Percentiles rank a stretch among this genome's conserved stretches.
phyloP scores from a whole-genome alignment of 2,329 filamentous ascomycete genomes.

The Emmonsiellopsis sp. region DNA sequence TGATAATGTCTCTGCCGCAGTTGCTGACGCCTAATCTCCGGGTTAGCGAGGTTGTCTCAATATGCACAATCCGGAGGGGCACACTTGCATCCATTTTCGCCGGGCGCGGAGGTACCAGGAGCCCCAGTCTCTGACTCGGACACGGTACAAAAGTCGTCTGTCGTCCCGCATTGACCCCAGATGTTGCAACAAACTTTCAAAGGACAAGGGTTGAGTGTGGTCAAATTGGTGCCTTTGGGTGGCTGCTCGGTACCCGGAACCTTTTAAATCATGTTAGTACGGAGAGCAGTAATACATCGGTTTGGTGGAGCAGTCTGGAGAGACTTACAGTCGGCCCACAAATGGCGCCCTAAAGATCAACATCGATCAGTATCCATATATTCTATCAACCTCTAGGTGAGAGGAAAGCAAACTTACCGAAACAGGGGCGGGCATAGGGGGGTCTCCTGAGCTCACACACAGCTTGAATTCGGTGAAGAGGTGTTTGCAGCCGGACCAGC shows the following conservation, averaged over 20 bases:
- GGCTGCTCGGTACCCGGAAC: slow-evolving; percentile 30
- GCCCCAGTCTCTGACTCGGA: slow-evolving; percentile 16
- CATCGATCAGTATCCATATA: too few species aligned
- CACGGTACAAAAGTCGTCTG: slow-evolving; percentile 33
- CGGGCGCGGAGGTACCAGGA: slow-evolving; percentile 26
- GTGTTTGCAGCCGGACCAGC: slow-evolving; percentile 29
- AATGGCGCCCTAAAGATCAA: slow-evolving; percentile 18
- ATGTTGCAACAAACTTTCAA: slow-evolving; percentile 35
- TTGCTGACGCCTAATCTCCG: slow-evolving; percentile 20
- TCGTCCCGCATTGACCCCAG: slow-evolving; percentile 38
- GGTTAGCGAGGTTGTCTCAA: too few species aligned
- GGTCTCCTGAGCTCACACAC: slow-evolving; percentile 31
- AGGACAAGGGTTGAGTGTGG: slow-evolving; percentile 37
- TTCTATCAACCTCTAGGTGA: too few species aligned
- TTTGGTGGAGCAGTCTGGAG: too few species aligned
- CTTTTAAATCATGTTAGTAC: slow-evolving; percentile 37
- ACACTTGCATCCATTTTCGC: slow-evolving; percentile 24
- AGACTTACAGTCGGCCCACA: slow-evolving; percentile 34
- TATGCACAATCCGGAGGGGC: too few species aligned
- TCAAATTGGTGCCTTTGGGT: slow-evolving; percentile 20
- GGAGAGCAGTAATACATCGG: too few species aligned
- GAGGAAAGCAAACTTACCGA: slow-evolving; percentile 3
- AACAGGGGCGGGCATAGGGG: slow-evolving; percentile 32
- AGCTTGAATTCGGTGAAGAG: slow-evolving; percentile 23
- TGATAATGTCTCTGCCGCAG: slow-evolving; percentile 30